phyloP scores from a whole-genome alignment of 441 rosid genomes.

The Metrosideros polymorpha region DNA sequence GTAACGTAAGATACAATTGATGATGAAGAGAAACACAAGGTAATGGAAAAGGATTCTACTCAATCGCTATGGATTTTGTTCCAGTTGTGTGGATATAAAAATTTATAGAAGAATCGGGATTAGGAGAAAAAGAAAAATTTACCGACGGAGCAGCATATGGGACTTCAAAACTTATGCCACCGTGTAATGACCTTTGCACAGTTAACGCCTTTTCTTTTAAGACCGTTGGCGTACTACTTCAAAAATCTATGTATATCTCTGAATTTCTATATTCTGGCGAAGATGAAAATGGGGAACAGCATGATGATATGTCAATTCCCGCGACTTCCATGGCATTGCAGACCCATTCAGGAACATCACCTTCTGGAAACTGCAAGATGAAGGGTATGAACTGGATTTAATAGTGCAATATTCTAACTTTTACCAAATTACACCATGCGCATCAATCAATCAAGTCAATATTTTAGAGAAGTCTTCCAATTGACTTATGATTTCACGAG shows the following conservation, averaged over 20 bases:
- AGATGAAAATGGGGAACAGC: constrained; percentile 24
- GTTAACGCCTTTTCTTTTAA: neutral
- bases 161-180: constrained; percentile 33
- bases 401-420: neutral
- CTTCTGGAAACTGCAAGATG: constrained; percentile 53
- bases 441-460: neutral
- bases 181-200: neutral
- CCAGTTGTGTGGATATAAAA: neutral
- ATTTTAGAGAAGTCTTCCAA: neutral
- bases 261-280: neutral
- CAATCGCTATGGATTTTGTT: neutral
- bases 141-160: constrained; percentile 9
- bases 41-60: neutral
- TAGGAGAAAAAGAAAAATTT: neutral
- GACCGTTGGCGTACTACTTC: neutral
- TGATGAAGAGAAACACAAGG: neutral
- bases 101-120: neutral
- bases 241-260: neutral
- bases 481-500: neutral
- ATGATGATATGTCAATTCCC: constrained; percentile 53
- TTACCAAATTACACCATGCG: neutral
- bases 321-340: constrained; percentile 86
- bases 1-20: neutral
- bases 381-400: neutral
- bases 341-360: constrained; percentile 73